These are phyloP conservation scores for Metrosideros polymorpha DNA, from an alignment of 441 rosid genomes.

Conservation along the genomic window DNA sequence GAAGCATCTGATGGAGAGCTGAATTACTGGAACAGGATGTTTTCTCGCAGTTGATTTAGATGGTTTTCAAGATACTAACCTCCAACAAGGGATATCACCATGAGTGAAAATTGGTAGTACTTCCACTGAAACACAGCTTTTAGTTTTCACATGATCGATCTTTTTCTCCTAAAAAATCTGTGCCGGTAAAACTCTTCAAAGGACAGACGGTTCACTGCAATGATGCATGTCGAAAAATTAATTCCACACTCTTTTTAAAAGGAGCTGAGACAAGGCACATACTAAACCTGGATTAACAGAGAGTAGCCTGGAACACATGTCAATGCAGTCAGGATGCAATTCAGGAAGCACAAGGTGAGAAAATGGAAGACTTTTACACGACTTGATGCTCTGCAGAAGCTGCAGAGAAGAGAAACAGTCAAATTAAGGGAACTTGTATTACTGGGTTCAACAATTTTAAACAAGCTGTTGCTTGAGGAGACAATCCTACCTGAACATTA, in stretches of 20 bases:
- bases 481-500: slow-evolving; percentile 45
- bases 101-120: background rate
- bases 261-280: background rate
- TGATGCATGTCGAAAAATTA: background rate
- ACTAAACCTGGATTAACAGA: slow-evolving; percentile 42
- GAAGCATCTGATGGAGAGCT: background rate
- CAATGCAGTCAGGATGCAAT: slow-evolving; percentile 48
- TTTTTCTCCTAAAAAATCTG: slow-evolving; percentile 24
- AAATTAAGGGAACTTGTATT: background rate
- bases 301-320: slow-evolving; percentile 53
- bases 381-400: slow-evolving; percentile 50
- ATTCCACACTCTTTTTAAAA: background rate
- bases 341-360: slow-evolving; percentile 29
- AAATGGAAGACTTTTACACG: slow-evolving; percentile 39
- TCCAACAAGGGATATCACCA: background rate
- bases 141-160: background rate
- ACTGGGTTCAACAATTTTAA: background rate
- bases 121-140: background rate
- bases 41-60: background rate
- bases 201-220: slow-evolving; percentile 45
- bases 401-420: slow-evolving; percentile 9
- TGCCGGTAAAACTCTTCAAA: slow-evolving; percentile 52
- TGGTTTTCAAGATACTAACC: background rate
- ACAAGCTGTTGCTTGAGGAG: background rate
- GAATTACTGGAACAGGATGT: background rate